phyloP scores from a whole-genome alignment of 257 asterid genomes.

The Verbena officinalis region DNA sequence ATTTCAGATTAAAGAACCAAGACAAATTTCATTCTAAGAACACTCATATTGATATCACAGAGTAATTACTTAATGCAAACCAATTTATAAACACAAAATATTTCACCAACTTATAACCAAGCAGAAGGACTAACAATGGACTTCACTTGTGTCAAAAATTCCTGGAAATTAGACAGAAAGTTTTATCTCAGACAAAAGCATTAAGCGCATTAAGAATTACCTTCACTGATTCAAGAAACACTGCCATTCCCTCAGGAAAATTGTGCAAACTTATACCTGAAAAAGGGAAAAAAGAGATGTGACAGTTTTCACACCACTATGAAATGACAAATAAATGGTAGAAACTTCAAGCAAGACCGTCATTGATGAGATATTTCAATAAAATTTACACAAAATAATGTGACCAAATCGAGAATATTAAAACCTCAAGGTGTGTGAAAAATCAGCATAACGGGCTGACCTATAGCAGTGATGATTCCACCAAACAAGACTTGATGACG shows the following conservation, averaged over 20 bases:
- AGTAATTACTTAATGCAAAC: conserved; percentile 2
- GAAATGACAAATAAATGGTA: background rate
- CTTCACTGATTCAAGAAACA: conserved; percentile 92
- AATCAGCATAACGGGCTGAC: conserved; percentile 42
- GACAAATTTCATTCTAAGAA: background rate
- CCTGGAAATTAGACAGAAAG: conserved; percentile 2
- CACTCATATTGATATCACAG: no score
- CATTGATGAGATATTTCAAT: no score
- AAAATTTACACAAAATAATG: no score
- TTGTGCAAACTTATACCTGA: conserved; percentile 95
- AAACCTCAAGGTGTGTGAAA: no score
- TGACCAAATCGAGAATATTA: no score
- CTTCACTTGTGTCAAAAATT: no score
- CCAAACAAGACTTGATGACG: conserved; percentile 82
- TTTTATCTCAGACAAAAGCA: background rate
- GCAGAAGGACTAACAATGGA: no score
- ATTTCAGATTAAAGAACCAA: conserved; percentile 5
- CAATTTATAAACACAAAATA: background rate
- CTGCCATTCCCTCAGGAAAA: conserved; percentile 98
- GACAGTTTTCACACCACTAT: conserved; percentile 11
- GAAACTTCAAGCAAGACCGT: background rate
- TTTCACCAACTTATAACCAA: conserved; percentile 1
- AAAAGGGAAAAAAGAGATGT: conserved; percentile 13
- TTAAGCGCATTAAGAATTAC: conserved; percentile 36
- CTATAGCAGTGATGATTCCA: conserved; percentile 83